phyloP scores from a whole-genome alignment of 129 eudicot species.

The Tanacetum coccineum region DNA sequence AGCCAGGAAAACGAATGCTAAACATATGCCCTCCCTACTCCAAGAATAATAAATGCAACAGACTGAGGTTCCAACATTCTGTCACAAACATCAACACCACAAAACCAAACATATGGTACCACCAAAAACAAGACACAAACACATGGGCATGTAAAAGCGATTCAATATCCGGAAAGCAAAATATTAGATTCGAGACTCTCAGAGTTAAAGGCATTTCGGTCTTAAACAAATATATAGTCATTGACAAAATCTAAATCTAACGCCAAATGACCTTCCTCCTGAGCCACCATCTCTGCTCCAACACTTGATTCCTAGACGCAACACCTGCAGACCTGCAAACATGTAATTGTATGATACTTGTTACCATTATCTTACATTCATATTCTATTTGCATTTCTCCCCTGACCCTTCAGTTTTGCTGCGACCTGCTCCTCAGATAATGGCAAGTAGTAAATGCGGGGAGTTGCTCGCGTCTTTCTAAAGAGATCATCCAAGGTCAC shows the following conservation, averaged over 20 bases:
- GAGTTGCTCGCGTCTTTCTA: slow-evolving; percentile 59
- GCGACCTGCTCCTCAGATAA: slow-evolving; percentile 56
- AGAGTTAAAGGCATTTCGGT: slow-evolving; percentile 18
- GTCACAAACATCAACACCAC: no score
- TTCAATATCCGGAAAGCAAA: not conserved
- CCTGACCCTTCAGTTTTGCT: slow-evolving; percentile 48
- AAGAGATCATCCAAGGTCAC: slow-evolving; percentile 67
- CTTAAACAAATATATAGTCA: slow-evolving; percentile 27
- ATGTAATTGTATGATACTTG: slow-evolving; percentile 50
- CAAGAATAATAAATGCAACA: no score
- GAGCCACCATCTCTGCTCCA: slow-evolving; percentile 23
- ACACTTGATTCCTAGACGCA: slow-evolving; percentile 13
- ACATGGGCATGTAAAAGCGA: no score
- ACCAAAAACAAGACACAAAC: no score
- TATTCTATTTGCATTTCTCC: slow-evolving; percentile 36
- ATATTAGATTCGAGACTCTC: slow-evolving; percentile 8
- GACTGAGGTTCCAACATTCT: no score
- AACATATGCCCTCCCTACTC: no score
- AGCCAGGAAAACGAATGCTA: no score
- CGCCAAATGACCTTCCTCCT: slow-evolving; percentile 35
- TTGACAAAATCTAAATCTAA: slow-evolving; percentile 29
- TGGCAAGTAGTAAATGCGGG: slow-evolving; percentile 59
- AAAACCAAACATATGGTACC: no score
- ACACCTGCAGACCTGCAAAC: slow-evolving; percentile 78
- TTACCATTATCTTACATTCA: slow-evolving; percentile 46